phyloP scores from a whole-genome alignment of 805 yeast genomes.

The Zygoascus tannicola region DNA sequence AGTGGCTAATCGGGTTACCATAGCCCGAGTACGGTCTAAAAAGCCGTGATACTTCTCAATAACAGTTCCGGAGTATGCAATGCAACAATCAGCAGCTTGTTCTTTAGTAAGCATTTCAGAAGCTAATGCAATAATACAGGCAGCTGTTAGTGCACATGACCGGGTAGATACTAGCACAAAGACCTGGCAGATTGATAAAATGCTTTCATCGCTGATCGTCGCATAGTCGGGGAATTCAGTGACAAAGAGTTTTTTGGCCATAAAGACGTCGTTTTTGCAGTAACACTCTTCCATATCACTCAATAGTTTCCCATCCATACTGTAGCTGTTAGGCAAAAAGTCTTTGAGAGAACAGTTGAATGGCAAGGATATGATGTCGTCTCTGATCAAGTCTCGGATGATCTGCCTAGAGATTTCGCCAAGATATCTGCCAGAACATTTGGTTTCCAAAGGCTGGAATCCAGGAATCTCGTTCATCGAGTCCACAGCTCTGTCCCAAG shows the following conservation, averaged over 20 bases:
- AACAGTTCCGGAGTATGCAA: conserved; percentile 28
- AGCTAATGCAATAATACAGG: conserved; percentile 22
- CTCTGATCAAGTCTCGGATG: conserved; percentile 55
- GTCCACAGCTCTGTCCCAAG: conserved; percentile 66
- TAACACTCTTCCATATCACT: conserved; percentile 20
- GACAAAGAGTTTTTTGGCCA: conserved; percentile 18
- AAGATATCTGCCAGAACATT: conserved; percentile 80
- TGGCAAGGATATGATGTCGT: conserved; percentile 27
- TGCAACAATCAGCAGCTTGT: conserved; percentile 14
- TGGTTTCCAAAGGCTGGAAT: conserved; percentile 77
- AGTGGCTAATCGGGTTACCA: conserved; percentile 16
- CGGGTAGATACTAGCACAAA: conserved; percentile 25
- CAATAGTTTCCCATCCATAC: conserved; percentile 20
- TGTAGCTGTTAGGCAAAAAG: conserved; percentile 8
- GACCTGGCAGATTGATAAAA: conserved; percentile 19
- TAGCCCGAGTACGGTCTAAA: conserved; percentile 21
- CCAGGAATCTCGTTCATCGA: conserved; percentile 55
- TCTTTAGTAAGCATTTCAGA: conserved; percentile 10
- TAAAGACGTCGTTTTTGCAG: conserved; percentile 6
- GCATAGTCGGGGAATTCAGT: conserved; percentile 5
- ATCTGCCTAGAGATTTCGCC: conserved; percentile 76
- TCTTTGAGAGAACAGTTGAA: conserved; percentile 14
- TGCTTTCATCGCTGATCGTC: conserved; percentile 14
- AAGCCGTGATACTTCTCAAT: conserved; percentile 27
- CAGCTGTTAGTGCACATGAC: conserved; percentile 27